These are phyloP conservation scores for Scenedesmus sp. DNA, from an alignment of 163 green algal species.

Conservation along the genomic window DNA sequence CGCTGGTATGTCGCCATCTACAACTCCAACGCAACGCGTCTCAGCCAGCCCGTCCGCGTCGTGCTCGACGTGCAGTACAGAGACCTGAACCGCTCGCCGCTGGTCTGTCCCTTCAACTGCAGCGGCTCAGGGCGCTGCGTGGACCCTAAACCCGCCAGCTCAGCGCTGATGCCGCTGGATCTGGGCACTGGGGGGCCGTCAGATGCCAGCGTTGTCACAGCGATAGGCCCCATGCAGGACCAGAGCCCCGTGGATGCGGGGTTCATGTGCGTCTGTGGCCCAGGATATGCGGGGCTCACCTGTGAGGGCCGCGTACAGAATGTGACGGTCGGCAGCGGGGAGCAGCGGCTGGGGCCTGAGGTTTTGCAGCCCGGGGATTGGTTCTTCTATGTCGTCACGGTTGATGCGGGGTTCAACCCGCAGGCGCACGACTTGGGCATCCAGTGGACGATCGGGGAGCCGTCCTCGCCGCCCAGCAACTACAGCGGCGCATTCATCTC, in stretches of 20 bases:
- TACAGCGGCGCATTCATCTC: slow-evolving; percentile 51
- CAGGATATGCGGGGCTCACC: slow-evolving; percentile 39
- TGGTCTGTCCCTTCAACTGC: slow-evolving; percentile 52
- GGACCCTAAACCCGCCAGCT: slow-evolving; percentile 33
- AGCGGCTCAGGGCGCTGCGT: slow-evolving; percentile 1
- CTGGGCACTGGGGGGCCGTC: background rate
- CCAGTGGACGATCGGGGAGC: slow-evolving; percentile 32
- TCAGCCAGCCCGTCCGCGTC: background rate
- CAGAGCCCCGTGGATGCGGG: slow-evolving; percentile 22
- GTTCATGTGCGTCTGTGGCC: slow-evolving; percentile 47
- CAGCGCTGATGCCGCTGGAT: background rate
- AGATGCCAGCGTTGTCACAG: background rate
- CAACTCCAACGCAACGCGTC: slow-evolving; percentile 46
- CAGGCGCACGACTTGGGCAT: slow-evolving; percentile 29
- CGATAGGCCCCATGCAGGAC: slow-evolving; percentile 33
- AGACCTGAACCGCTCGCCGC: background rate
- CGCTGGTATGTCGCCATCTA: slow-evolving; percentile 55
- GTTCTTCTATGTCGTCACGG: slow-evolving; percentile 43
- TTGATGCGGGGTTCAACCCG: slow-evolving; percentile 37
- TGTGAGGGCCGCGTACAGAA: slow-evolving; percentile 50
- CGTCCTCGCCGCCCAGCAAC: background rate
- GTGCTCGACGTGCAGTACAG: slow-evolving; percentile 10
- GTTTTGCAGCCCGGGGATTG: slow-evolving; percentile 42
- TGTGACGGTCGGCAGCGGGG: slow-evolving; percentile 13
- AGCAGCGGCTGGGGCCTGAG: slow-evolving; percentile 13